Conservation (phyloP, 768 basidiomycete species). For the Phylloporus arenicola region DNA sequence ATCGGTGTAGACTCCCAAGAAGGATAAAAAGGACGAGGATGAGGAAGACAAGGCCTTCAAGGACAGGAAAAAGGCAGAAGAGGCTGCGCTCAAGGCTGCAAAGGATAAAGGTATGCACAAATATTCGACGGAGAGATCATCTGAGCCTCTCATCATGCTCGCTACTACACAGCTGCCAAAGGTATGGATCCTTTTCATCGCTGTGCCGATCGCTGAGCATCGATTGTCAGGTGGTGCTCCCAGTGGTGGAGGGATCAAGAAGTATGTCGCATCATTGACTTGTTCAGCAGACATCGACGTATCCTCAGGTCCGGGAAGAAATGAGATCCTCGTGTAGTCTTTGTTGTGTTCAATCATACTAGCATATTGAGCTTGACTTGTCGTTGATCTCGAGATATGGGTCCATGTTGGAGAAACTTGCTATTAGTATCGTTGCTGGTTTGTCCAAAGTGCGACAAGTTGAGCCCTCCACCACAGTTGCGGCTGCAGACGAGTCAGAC, state of each 20-base stretch:
- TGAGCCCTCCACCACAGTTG: too few species aligned
- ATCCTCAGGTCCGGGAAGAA: conserved; percentile 64
- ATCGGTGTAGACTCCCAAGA: conserved; percentile 69
- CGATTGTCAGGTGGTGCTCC: conserved; percentile 53
- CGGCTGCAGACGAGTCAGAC: too few species aligned
- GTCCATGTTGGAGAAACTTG: too few species aligned
- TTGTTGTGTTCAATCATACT: not conserved
- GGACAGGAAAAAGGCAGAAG: conserved; percentile 70
- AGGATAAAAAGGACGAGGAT: conserved; percentile 65
- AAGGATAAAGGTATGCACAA: conserved; percentile 56
- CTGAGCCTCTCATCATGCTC: not conserved
- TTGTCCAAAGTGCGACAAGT: too few species aligned
- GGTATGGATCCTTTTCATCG: conserved; percentile 15
- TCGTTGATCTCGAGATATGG: too few species aligned
- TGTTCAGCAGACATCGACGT: conserved; percentile 3
- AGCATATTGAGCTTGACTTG: conserved; percentile 20
- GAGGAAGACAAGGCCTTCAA: conserved; percentile 73
- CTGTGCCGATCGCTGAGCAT: conserved; percentile 1
- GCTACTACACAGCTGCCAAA: conserved; percentile 23
- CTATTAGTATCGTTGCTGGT: too few species aligned
- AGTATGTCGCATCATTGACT: conserved; percentile 45
- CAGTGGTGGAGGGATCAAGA: conserved; percentile 80
- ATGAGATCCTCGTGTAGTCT: conserved; percentile 27
- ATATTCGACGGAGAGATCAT: not conserved
- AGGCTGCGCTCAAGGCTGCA: conserved; percentile 68